These are phyloP conservation scores for Sophora flavescens DNA, from an alignment of 306 rosid genomes.

Conservation along the genomic window DNA sequence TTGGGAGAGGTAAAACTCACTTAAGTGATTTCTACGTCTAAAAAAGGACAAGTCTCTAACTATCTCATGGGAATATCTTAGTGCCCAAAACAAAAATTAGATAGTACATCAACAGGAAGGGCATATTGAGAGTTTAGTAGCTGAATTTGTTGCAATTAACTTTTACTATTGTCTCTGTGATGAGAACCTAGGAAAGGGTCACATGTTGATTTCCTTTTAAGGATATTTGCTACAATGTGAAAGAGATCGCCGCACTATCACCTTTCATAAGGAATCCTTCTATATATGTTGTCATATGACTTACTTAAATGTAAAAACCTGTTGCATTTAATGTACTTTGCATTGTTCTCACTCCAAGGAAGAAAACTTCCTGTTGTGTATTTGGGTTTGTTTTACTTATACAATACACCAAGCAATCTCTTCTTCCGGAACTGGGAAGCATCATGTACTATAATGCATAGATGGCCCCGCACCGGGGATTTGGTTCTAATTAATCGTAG, in stretches of 20 bases:
- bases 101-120: neutral
- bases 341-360: neutral
- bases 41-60: too few relatives aligned
- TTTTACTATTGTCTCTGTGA: neutral
- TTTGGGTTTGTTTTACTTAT: constrained; percentile 5
- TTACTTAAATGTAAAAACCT: neutral
- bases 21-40: too few relatives aligned
- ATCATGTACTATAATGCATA: neutral
- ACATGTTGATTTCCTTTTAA: constrained; percentile 12
- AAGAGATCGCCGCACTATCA: neutral
- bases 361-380: constrained; percentile 8
- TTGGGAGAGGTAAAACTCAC: too few relatives aligned
- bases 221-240: neutral
- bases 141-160: neutral
- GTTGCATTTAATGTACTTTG: neutral
- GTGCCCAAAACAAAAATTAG: neutral
- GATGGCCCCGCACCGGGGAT: constrained; percentile 24
- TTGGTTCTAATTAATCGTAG: neutral
- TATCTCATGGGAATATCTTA: too few relatives aligned
- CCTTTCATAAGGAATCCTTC: constrained; percentile 16
- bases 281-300: neutral
- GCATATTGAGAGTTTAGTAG: neutral
- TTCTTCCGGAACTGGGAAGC: neutral
- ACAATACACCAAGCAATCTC: neutral
- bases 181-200: neutral